Evolutionary conservation across 805 yeast genomes (phyloP), one percentile per base, ranked within the genome.

Genomic region (Metschnikowia orientalis): DNA sequence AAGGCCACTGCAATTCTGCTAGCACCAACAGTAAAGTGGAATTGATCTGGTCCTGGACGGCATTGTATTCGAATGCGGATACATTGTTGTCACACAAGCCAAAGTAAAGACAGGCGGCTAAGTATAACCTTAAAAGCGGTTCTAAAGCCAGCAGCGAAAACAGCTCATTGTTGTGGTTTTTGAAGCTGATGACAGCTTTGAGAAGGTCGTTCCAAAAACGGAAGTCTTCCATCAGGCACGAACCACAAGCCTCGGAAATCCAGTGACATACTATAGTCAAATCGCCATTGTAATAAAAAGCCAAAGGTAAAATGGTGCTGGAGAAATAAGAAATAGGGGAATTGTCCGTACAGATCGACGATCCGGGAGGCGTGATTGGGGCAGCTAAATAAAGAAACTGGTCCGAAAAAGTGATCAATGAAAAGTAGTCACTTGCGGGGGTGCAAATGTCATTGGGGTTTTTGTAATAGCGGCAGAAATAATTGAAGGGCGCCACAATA

Each of bases 241-340:
- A 17, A 3, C 24, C 9, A 12, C 29, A 23, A 1, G 19, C 18
- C 3, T 26, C 11, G 28, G 45, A 51, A n/a, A 57, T 29, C 61
- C 63, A 59, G 4, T 34, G 21, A 8, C 42, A 35, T n/a, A 62
- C 42, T 3, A 61, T 57, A 3, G 32, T 35, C 25, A 61, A 49
- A 30, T 53, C 50, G 15, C 44, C 26, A 10, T 33, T 34, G 26
- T 51, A 28, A 34, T 48, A 54, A 1, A 20, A 36, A 5, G 53
- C 37, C 9, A 50, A 34, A 0, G 69, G 69, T 11, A 62, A 29
- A 4, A 59, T 42, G 10, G 59, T 67, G 16, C 49, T 36, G 4
- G 29, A 19, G 36, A 59, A 41, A 58, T 63, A 62, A 14, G 45
- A 40, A 8, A 34, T 33, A 1, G 47, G 31, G 10, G 48, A 31